Percentiles rank a stretch among this genome's conserved stretches.
phyloP scores from a whole-genome alignment of 495 filamentous ascomycete genomes.

The Penicillium parvum region DNA sequence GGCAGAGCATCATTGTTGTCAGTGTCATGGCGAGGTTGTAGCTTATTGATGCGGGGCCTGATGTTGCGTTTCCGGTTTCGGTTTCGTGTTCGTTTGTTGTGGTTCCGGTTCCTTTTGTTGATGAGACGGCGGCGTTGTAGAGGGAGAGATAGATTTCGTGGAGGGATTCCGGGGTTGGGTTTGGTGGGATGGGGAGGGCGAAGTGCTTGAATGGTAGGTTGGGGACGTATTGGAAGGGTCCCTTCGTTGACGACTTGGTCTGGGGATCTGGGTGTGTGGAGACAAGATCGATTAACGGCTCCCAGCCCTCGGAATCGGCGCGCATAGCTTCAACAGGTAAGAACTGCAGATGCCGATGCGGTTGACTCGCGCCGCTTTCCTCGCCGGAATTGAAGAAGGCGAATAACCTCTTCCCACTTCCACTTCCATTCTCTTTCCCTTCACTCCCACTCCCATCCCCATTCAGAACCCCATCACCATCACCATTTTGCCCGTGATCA shows the following conservation, averaged over 20 bases:
- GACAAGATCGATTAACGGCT: conserved; percentile 54
- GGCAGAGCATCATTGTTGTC: conserved; percentile 62
- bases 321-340: conserved; percentile 66
- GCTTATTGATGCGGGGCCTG: conserved; percentile 55
- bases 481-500: conserved; percentile 2
- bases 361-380: conserved; percentile 73
- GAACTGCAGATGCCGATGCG: conserved; percentile 77
- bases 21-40: conserved; percentile 80
- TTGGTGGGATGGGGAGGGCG: conserved; percentile 36
- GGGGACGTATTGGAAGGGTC: conserved; percentile 25
- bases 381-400: conserved; percentile 82
- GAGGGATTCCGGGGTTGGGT: conserved; percentile 38
- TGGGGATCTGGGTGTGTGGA: conserved; percentile 17
- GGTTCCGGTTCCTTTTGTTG: conserved; percentile 17
- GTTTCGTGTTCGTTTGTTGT: too few relatives aligned
- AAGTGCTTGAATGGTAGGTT: conserved; percentile 52
- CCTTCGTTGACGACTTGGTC: too few relatives aligned
- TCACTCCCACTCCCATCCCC: too few relatives aligned
- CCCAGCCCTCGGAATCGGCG: conserved; percentile 41
- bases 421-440: too few relatives aligned
- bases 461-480: too few relatives aligned
- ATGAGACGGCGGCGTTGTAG: conserved; percentile 49
- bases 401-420: too few relatives aligned
- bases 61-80: too few relatives aligned
- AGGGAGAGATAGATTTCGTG: conserved; percentile 47